Base-by-base conservation (phyloP, 202 grass and related monocot species). In the Musa balbisiana region DNA sequence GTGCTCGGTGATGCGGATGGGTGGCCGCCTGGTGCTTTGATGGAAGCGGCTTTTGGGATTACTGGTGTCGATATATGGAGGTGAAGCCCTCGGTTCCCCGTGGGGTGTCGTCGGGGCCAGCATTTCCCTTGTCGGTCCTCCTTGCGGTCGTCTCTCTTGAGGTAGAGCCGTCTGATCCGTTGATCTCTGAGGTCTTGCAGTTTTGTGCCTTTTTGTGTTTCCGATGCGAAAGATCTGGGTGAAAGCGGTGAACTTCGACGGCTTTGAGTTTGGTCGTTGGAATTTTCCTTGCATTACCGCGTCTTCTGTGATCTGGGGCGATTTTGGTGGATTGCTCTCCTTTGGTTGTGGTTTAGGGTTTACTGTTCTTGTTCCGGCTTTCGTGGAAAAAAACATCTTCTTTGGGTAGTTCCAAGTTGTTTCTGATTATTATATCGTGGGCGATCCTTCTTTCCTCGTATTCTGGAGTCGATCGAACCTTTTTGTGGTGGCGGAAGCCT, bases 31-130 rank as follows among this genome's bases (percentile, higher is more conserved):
- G 76, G 67, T 80, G 83, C 72, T 71, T 71, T 93, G 91, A 97
- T 97, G 94, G 90, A 79, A 89, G 82, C 67, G 73, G 74, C 72
- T 55, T 72, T 60, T 49, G 82, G 77, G 67, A 62, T 55, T 79
- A 54, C 60, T 80, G 81, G 71, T 51, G 71, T 80, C 53, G 58
- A 85, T 76, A 52, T 84, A 97, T 97, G 94, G 94, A 91, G 43
- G 83, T 83, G 49, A 89, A 88, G 83, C 77, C 83, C 69, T 86
- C 74, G 72, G 13, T 78, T 52, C 74, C 72, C 19, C 73, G 80
- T 56, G 43, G 75, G 81, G 80, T 79, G 58, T 73, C 84, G 77
- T 78, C 81, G 77, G 76, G 86, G 82, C 80, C 67, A 77, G 94
- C 86, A 89, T 71, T 87, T 79, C 64, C 58, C 67, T 24, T 83